These are phyloP conservation scores for Cornus kousa DNA, from an alignment of 148 eudicot genomes.

Conservation along the genomic window DNA sequence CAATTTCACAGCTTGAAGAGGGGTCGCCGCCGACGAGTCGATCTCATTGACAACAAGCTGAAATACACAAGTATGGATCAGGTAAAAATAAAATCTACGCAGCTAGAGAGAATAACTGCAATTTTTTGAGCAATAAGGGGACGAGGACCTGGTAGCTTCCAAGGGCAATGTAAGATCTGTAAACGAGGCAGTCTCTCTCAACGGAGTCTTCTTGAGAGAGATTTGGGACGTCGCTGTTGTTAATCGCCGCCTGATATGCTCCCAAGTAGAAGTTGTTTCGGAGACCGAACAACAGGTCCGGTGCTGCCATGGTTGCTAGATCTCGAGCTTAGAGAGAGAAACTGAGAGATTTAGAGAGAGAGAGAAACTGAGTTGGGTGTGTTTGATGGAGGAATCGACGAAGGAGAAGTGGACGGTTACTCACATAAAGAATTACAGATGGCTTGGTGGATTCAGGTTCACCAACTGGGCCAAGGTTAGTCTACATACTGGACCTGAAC, in stretches of 20 bases:
- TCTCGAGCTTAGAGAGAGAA: neutral
- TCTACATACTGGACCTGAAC: too few species aligned
- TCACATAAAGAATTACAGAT: too few species aligned
- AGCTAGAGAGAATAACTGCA: neutral
- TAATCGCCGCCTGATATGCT: slow-evolving; percentile 84
- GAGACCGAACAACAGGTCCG: slow-evolving; percentile 71
- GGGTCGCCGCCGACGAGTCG: slow-evolving; percentile 76
- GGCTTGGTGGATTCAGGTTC: too few species aligned
- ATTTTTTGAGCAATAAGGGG: neutral
- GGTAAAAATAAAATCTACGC: neutral
- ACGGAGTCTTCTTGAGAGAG: slow-evolving; percentile 66
- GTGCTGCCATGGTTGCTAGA: slow-evolving; percentile 53
- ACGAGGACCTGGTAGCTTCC: slow-evolving; percentile 60
- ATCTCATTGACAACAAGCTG: slow-evolving; percentile 82
- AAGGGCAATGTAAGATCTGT: slow-evolving; percentile 90
- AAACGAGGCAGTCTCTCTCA: slow-evolving; percentile 72
- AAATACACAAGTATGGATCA: neutral
- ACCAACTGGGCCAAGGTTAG: too few species aligned
- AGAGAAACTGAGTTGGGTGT: too few species aligned
- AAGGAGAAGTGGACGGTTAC: too few species aligned
- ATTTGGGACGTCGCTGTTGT: slow-evolving; percentile 73
- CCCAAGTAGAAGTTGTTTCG: slow-evolving; percentile 88
- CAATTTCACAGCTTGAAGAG: slow-evolving; percentile 89
- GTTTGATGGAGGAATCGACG: neutral
- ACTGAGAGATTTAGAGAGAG: neutral